Evolutionary conservation across 2,329 filamentous ascomycete genomes (phyloP), one percentile per base, ranked within the genome.

Genomic region (Zarea fungicola): DNA sequence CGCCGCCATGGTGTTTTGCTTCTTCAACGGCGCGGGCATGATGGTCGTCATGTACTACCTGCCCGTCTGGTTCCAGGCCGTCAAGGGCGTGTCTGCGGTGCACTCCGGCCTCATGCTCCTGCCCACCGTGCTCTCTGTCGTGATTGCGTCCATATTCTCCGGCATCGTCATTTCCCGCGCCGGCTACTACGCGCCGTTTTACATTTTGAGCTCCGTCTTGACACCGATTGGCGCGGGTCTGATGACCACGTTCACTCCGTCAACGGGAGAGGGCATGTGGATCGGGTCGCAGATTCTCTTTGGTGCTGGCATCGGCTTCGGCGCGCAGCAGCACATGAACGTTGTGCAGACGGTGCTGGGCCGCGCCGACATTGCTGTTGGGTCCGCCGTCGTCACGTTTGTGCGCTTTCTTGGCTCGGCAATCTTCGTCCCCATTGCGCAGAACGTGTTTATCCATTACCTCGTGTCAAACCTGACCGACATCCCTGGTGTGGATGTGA

Each of bases 381-480:
- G 65, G 3, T 69, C 67, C 3, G 67, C 70, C 3, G 54, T 58
- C 7, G 62, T 70, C 5, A 65, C 72, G 31, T 73, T 72, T 25
- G 25, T 51, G 21, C 65, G 68, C 47, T 64, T 61, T 0, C 54
- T 69, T 0, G 65, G 65, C 22, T 63, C 64, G 7, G 59, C 65
- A 6, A 49, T 77, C 0, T 77, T 75, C 49, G 65, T 77, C 18
- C 68, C 69, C 2, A 63, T 75, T 16, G 74, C 63, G 0, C 67
- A 77, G 50, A 70, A 67, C 42, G 64, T 77, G 6, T 76, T 77
- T 52, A 66, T 65, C 28, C 73, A 73, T 49, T 55, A 62, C n/a
- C 62, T 78, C 0, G 56, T 69, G 4, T 48, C 58, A 5, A 60
- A 68, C n/a, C 50, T 75, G 5, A 52, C 52, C 3, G 52, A 55